Evolutionary conservation across 2,329 filamentous ascomycete species (phyloP).

Genomic region (Cryphonectria carpinicola): DNA sequence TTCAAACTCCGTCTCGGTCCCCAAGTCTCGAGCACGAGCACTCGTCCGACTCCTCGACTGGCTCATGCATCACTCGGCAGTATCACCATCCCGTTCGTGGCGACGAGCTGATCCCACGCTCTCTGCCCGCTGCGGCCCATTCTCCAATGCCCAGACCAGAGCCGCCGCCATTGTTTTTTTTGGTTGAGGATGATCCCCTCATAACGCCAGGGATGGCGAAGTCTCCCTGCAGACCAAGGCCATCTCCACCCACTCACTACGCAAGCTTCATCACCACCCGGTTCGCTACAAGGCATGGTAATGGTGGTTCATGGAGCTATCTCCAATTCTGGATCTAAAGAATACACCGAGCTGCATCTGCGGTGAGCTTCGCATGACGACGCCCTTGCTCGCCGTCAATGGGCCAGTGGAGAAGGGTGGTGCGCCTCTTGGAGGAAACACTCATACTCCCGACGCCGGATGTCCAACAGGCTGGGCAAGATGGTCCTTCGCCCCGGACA

Average conservation of each 20-base stretch:
- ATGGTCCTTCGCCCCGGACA: constrained; percentile 42
- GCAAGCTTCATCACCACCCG: constrained; percentile 41
- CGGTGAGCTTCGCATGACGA: neutral
- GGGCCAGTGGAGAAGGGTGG: neutral
- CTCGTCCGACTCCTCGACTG: neutral
- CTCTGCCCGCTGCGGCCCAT: constrained; percentile 17
- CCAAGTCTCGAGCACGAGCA: neutral
- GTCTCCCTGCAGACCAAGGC: constrained; percentile 39
- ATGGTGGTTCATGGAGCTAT: constrained; percentile 47
- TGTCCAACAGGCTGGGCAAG: constrained; percentile 26
- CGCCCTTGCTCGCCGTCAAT: constrained; percentile 22
- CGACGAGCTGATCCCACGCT: constrained; percentile 10
- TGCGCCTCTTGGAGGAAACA: neutral
- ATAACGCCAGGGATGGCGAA: constrained; percentile 38
- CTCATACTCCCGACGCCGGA: neutral
- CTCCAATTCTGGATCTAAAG: constrained; percentile 38
- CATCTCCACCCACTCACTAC: constrained; percentile 33
- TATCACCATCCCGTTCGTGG: constrained; percentile 1
- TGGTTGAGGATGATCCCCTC: constrained; percentile 31
- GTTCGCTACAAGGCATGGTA: constrained; percentile 42
- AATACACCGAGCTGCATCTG: neutral
- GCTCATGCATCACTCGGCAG: neutral
- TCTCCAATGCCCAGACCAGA: constrained; percentile 33
- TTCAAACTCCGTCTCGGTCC: neutral
- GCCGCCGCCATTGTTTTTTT: constrained; percentile 35